Base-by-base conservation (phyloP, 352 stramenopile genomes). In the Globisporangium irregulare region DNA sequence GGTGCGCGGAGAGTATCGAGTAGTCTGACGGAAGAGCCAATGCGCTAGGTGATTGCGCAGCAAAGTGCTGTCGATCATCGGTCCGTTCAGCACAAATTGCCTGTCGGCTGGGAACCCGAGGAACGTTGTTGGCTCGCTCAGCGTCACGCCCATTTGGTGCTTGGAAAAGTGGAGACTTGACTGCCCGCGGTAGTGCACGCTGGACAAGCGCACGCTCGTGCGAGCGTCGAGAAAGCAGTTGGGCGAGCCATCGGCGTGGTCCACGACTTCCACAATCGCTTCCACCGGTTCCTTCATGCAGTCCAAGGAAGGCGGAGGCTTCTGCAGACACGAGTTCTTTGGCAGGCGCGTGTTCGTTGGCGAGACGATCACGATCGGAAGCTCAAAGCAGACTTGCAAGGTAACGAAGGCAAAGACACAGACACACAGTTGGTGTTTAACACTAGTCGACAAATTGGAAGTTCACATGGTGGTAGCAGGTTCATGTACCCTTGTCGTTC, bases 31-130 rank as follows among this genome's bases (percentile, higher is more conserved):
- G 61, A 82, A 94, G 34, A 94, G 51, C 81, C 82, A 92, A 62
- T 94, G 84, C 18, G 84, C 84, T 56, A 94, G 70, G 71, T 94
- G 86, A 73, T 94, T 94, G 58, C 86, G 84, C 58, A 92, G 58
- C 61, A 94, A 29, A 5, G 74, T 86, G 63, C 81, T 85, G 73
- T 94, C 86, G 18, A 93, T 56, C 70, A 80, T 90, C 2, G 86
- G 86, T 0, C 86, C 86, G 54, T 94, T 92, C 57, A 94, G 80
- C 20, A 92, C 76, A 67, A 90, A 94, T 1, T 76, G 74, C 59
- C 77, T 79, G 68, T 91, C 87, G 41, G 81, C 74, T 0, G 87
- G 84, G 48, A 94, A 70, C 0, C 80, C 84, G 1, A 94, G 64
- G 53, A 92, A 85, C 20, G 25, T 27, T 27, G 25, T 27, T 65